Evolutionary conservation across 2,329 filamentous ascomycete genomes (phyloP), one percentile per base, ranked within the genome.

Genomic region (Claviceps capensis): DNA sequence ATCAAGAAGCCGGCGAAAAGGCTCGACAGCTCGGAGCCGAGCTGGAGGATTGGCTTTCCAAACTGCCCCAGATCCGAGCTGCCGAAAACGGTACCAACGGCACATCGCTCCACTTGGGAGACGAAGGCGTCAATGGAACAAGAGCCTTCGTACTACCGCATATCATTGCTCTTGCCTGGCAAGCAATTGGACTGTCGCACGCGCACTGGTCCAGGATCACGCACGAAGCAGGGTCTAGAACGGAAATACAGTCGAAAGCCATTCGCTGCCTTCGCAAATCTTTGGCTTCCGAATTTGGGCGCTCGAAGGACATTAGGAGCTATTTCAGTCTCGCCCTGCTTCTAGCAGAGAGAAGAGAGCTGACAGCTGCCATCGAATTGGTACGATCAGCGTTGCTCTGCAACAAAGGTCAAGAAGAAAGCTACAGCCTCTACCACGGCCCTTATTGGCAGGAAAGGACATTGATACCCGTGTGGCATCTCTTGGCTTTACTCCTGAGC

Each of bases 121-220:
- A 61, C 16, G 60, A 55, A 7, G 57, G 58, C 26, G 53, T 61
- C 5, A 61, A 62, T 22, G 61, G 70, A 42, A 65, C 60, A 55
- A 73, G 70, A 44, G 64, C 69, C 1, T 57, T 58, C 8, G 73
- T 91, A 3, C 72, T 81, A 34, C 76, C 80, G 5, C 72, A 73
- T 23, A 75, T 82, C 13, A 69, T 91, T 52, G 84, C 85, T 2
- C 68, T 82, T 53, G 80, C 86, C 23, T 94, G 91, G 77, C 82
- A 89, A 60, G 86, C 88, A 7, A 84, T 97, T 56, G 93, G 91
- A 0, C 75, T 95, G 51, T 85, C 86, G 14, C 83, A 93, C 58
- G 88, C 90, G 2, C 84, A 91, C 56, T 96, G 88, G 88, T 88
- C 90, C 45, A 80, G 83, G 50, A 76, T 84, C 62, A 95, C 90